Percentiles rank a stretch among this genome's conserved stretches.
phyloP scores from a whole-genome alignment of 2,329 filamentous ascomycete genomes.

The Corynespora cassiicola region DNA sequence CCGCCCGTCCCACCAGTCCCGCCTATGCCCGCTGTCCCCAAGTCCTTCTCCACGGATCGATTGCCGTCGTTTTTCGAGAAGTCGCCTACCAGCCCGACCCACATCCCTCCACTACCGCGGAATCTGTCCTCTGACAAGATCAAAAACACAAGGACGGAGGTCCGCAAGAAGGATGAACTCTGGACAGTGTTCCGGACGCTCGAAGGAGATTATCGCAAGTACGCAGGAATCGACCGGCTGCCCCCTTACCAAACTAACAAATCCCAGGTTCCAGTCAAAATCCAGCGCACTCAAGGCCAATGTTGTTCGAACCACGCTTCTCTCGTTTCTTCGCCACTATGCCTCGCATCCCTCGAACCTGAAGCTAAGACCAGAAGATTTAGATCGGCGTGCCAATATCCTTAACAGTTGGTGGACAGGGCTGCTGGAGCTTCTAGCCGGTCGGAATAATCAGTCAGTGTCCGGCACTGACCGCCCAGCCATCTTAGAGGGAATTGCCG shows the following conservation, averaged over 20 bases:
- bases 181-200: slow-evolving; percentile 73
- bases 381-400: slow-evolving; percentile 80
- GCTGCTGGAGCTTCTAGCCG: slow-evolving; percentile 81
- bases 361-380: slow-evolving; percentile 75
- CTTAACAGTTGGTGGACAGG: slow-evolving; percentile 91
- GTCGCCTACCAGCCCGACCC: slow-evolving; percentile 43
- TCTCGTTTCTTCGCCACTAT: slow-evolving; percentile 79
- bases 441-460: slow-evolving; percentile 75
- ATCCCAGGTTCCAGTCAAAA: slow-evolving; percentile 71
- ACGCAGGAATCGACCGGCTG: slow-evolving; percentile 27
- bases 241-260: slow-evolving; percentile 2
- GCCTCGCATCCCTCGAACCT: slow-evolving; percentile 71
- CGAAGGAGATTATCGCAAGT: slow-evolving; percentile 73
- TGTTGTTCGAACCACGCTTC: slow-evolving; percentile 72
- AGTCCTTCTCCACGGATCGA: slow-evolving; percentile 58
- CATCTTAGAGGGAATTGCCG: slow-evolving; percentile 77
- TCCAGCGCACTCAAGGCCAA: slow-evolving; percentile 76
- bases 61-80: slow-evolving; percentile 47
- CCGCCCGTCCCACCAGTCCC: slow-evolving; percentile 29
- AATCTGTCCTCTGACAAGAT: slow-evolving; percentile 49
- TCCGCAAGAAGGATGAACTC: slow-evolving; percentile 70
- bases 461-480: slow-evolving; percentile 83
- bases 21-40: slow-evolving; percentile 50
- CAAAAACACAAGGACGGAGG: slow-evolving; percentile 45
- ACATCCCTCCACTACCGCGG: slow-evolving; percentile 52